Base-by-base conservation (phyloP, 495 filamentous ascomycete genomes). In the Penicilliopsis zonata region DNA sequence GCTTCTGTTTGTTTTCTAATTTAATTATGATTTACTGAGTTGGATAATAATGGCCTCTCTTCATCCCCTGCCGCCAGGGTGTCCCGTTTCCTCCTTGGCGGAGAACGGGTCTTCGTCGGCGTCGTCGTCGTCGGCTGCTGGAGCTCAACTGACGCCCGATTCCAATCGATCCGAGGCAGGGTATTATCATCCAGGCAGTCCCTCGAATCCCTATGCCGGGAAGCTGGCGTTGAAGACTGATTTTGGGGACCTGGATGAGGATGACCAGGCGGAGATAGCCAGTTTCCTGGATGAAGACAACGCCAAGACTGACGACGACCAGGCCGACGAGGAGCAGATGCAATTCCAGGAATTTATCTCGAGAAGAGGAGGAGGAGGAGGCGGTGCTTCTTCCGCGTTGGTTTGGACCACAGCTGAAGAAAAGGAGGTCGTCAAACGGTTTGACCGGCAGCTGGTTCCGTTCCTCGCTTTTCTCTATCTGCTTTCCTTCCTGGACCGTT, bases 391-490 rank as follows among this genome's bases (percentile, higher is more conserved):
- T 0, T 24, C 37, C 18, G 36, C 27, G 25, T 43, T 25, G 31
- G 39, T 49, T 28, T 94, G 83, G 47, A 88, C 83, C 2, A 55
- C 59, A 0, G 74, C 84, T 20, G 83, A 93, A 47, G 86, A 93
- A 47, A 55, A 51, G 21, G 65, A 65, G 8, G 77, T 94, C 9
- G 61, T 86, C 27, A 69, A 61, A 44, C 81, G 74, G 43, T 74
- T 93, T 41, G 86, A 94, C 52, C 59, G 69, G 35, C 70, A 64
- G 32, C 60, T 94, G 37, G 83, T 93, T 12, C 50, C 82, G 3
- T 92, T 92, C 49, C 59, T 93, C 29, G 82, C 84, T 2, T 42
- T 84, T 19, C 61, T 93, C 14, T 94, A 93, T 48, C 67, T 88
- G 61, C 63, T 95, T 20, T 76, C 72, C 28, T 88, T 90, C 50